phyloP scores from a whole-genome alignment of 2,329 filamentous ascomycete genomes.

The Exophiala spinifera region DNA sequence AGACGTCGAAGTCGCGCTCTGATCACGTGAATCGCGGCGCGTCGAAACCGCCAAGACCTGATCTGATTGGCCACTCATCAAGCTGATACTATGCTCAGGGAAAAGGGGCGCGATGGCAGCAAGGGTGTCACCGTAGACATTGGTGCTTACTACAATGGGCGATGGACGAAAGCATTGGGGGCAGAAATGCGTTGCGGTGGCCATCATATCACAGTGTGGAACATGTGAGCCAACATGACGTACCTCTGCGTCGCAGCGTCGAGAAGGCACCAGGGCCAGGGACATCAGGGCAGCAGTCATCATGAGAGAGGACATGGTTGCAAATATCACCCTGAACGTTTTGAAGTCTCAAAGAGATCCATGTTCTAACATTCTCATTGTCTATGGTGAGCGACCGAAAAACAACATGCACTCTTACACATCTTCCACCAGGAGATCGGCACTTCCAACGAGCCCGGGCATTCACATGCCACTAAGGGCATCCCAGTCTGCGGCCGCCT shows the following conservation, averaged over 20 bases:
- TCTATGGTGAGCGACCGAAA: neutral
- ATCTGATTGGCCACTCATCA: neutral
- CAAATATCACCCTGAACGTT: too few relatives aligned
- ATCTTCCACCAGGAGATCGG: neutral
- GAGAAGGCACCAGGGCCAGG: too few relatives aligned
- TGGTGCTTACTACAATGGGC: too few relatives aligned
- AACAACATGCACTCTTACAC: neutral
- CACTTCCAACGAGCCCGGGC: neutral
- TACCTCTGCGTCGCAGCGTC: too few relatives aligned
- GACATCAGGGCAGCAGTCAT: too few relatives aligned
- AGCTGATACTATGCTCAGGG: neutral
- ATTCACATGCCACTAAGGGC: neutral
- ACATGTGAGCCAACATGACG: too few relatives aligned
- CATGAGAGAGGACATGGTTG: too few relatives aligned
- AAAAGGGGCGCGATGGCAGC: neutral
- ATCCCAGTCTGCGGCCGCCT: slow-evolving; percentile 1
- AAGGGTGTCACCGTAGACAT: too few relatives aligned
- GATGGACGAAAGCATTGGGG: too few relatives aligned
- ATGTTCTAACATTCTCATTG: neutral
- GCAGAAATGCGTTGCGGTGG: too few relatives aligned
- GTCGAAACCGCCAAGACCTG: slow-evolving; percentile 5
- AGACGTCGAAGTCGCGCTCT: slow-evolving; percentile 5
- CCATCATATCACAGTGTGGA: too few relatives aligned
- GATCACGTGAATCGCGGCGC: slow-evolving; percentile 9
- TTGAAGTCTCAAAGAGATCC: neutral